Evolutionary conservation across 176 grass and related monocot species (phyloP).

Genomic region (Carex myosuroides): DNA sequence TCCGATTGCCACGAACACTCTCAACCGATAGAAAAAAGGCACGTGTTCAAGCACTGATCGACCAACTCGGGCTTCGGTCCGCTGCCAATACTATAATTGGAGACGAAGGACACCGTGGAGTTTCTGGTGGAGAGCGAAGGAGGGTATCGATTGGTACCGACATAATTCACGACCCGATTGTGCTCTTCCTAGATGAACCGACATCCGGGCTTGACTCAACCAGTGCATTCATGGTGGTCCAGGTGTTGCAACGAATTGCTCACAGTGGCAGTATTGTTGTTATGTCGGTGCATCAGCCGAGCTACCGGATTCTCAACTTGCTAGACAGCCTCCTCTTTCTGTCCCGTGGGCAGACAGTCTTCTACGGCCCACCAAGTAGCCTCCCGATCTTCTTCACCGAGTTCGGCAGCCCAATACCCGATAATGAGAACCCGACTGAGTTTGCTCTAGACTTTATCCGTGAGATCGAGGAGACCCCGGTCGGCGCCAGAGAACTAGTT

Average conservation of each 20-base stretch:
- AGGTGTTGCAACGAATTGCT: constrained; percentile 81
- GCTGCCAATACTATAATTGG: constrained; percentile 94
- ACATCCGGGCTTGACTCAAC: constrained; percentile 97
- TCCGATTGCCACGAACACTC: constrained; percentile 78
- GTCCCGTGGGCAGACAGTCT: constrained; percentile 89
- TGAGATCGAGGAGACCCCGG: constrained; percentile 59
- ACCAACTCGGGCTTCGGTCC: constrained; percentile 71
- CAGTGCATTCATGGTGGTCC: constrained; percentile 96
- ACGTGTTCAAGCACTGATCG: constrained; percentile 79
- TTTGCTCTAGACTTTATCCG: constrained; percentile 90
- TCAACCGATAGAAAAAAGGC: constrained; percentile 65
- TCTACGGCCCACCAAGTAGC: constrained; percentile 50
- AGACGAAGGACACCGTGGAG: constrained; percentile 89
- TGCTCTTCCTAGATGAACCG: constrained; percentile 94
- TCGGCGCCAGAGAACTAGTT: constrained; percentile 46
- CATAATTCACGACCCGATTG: constrained; percentile 96
- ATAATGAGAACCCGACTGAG: constrained; percentile 91
- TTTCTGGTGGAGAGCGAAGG: constrained; percentile 84
- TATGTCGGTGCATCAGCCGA: constrained; percentile 98
- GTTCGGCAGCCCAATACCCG: constrained; percentile 78
- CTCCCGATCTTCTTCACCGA: constrained; percentile 71
- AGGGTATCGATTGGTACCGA: constrained; percentile 91
- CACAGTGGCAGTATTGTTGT: constrained; percentile 92
- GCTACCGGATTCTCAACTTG: constrained; percentile 82
- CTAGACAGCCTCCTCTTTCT: constrained; percentile 91